Conservation (phyloP, 2,329 filamentous ascomycete genomes). For the Dissoconium aciculare region DNA sequence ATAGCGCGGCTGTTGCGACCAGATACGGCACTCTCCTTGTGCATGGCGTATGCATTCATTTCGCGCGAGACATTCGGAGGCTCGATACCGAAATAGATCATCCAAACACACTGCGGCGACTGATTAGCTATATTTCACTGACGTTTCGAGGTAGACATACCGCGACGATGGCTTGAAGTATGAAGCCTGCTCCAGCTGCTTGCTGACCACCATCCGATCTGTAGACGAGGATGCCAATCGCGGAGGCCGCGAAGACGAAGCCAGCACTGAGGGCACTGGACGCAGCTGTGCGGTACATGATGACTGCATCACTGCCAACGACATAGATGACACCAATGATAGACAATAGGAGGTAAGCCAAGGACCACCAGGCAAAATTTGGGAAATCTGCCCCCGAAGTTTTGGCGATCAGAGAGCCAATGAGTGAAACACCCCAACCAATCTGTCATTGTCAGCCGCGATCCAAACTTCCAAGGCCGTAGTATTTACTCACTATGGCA, state of each 20-base stretch:
- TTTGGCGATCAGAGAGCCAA: conserved; percentile 64
- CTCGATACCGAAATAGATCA: conserved; percentile 94
- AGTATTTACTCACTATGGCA: conserved; percentile 58
- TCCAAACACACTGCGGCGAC: conserved; percentile 75
- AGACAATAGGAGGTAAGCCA: conserved; percentile 71
- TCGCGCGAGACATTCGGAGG: conserved; percentile 73
- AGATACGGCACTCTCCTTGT: conserved; percentile 63
- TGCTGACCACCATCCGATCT: conserved; percentile 52
- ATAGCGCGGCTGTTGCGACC: conserved; percentile 52
- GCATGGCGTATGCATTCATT: conserved; percentile 85
- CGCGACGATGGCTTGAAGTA: conserved; percentile 80
- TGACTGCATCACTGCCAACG: conserved; percentile 66
- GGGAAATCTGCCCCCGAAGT: conserved; percentile 46
- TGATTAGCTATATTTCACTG: conserved; percentile 13
- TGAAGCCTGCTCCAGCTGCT: conserved; percentile 82
- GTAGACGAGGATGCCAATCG: conserved; percentile 78
- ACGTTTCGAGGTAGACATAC: conserved; percentile 40
- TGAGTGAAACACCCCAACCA: conserved; percentile 86
- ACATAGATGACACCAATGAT: conserved; percentile 69
- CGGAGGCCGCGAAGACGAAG: conserved; percentile 70
- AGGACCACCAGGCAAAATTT: conserved; percentile 83
- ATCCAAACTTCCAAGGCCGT: too few relatives aligned
- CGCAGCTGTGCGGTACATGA: conserved; percentile 84
- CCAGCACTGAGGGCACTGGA: conserved; percentile 75
- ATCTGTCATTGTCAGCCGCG: too few relatives aligned